Conservation (phyloP, 140 eudicot genomes). For the Anethum foeniculum region DNA sequence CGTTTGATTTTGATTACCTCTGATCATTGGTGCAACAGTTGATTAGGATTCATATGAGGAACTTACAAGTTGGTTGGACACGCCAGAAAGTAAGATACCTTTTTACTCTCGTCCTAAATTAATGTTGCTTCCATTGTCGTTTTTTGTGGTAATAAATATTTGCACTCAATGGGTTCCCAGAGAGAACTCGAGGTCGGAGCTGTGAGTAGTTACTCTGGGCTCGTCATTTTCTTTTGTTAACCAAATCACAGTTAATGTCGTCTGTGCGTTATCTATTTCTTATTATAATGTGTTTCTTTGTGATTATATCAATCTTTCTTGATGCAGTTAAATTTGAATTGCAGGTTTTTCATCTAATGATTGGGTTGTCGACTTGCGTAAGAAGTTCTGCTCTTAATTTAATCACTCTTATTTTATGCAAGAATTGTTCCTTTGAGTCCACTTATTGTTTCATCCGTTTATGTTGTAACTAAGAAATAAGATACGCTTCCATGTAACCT, state of each 20-base stretch:
- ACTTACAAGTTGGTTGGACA: constrained; percentile 75
- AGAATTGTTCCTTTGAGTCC: not conserved
- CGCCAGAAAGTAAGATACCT: constrained; percentile 68
- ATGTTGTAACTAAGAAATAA: not conserved
- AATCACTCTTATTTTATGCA: not conserved
- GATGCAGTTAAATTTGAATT: constrained; percentile 13
- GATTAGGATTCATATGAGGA: constrained; percentile 74
- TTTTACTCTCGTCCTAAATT: not conserved
- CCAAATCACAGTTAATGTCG: not conserved
- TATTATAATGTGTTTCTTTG: not conserved
- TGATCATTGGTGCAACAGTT: constrained; percentile 35
- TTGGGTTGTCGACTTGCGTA: constrained; percentile 79
- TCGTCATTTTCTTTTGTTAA: not conserved
- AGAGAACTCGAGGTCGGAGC: not conserved
- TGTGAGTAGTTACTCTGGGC: not conserved
- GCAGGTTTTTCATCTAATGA: constrained; percentile 91
- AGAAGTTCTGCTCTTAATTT: constrained; percentile 10
- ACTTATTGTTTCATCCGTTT: not conserved
- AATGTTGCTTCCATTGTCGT: not conserved
- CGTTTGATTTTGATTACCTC: constrained; percentile 11
- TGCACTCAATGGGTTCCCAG: not conserved
- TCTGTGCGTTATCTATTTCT: not conserved
- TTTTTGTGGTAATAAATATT: not conserved
- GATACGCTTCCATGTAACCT: not conserved
- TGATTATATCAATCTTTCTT: not conserved